Conservation (phyloP, 768 basidiomycete genomes). For the Tulasnella sp. region DNA sequence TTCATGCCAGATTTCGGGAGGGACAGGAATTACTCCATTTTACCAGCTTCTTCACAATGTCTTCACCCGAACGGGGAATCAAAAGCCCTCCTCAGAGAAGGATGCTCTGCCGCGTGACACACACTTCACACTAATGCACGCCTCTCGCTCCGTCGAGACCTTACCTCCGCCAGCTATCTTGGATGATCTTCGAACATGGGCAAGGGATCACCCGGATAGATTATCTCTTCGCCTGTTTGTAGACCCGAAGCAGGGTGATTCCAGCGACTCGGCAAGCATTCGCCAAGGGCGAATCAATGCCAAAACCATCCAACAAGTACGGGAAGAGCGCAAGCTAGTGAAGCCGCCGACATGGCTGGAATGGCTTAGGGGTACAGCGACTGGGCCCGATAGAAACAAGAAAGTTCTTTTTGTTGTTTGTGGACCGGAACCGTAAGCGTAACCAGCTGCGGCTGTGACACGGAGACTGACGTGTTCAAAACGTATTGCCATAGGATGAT, state of each 20-base stretch:
- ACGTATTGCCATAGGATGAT: constrained; percentile 57
- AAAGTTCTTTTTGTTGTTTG: constrained; percentile 68
- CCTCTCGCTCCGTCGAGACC: constrained; percentile 56
- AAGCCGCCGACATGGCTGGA: constrained; percentile 27
- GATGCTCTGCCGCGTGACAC: constrained; percentile 35
- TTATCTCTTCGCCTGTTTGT: constrained; percentile 62
- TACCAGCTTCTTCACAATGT: constrained; percentile 64
- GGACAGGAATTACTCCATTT: constrained; percentile 84
- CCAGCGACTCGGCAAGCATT: constrained; percentile 33
- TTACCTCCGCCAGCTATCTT: constrained; percentile 66
- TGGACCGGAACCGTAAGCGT: constrained; percentile 73
- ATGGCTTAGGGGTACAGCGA: constrained; percentile 6
- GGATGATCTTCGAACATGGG: constrained; percentile 48
- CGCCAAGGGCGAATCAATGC: constrained; percentile 55
- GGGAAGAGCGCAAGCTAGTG: constrained; percentile 17
- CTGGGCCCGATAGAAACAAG: constrained; percentile 34
- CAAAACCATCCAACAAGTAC: constrained; percentile 43
- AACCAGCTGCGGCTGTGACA: constrained; percentile 8
- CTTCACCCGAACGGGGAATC: constrained; percentile 38
- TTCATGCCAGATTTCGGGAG: constrained; percentile 68
- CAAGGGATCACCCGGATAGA: constrained; percentile 50
- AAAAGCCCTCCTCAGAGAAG: constrained; percentile 25
- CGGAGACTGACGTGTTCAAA: constrained; percentile 25
- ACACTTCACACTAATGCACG: constrained; percentile 69
- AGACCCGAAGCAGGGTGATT: constrained; percentile 38